These are phyloP conservation scores for Warburgia ugandensis DNA, from an alignment of 164 flowering plant species.

Conservation along the genomic window DNA sequence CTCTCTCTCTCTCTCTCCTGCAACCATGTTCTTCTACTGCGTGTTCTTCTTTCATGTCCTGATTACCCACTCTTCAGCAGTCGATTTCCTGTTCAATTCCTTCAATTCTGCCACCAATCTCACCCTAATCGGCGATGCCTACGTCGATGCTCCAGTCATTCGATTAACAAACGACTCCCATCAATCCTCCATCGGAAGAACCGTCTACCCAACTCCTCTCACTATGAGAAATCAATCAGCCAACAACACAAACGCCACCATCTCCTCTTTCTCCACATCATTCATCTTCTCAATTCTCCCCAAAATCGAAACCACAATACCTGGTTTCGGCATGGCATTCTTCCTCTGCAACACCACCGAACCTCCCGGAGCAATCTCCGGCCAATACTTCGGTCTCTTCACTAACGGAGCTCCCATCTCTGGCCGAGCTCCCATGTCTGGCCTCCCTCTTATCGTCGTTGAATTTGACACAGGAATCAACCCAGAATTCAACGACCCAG, in stretches of 20 bases:
- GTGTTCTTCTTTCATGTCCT: neutral
- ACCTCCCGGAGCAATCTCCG: constrained; percentile 49
- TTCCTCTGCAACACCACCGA: constrained; percentile 54
- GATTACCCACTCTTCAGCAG: constrained; percentile 7
- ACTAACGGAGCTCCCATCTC: constrained; percentile 28
- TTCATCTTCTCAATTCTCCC: constrained; percentile 73
- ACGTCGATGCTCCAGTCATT: constrained; percentile 45
- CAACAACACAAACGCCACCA: constrained; percentile 11
- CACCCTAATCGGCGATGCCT: constrained; percentile 41
- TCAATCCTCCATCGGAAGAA: constrained; percentile 56
- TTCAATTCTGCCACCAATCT: constrained; percentile 32
- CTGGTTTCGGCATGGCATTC: constrained; percentile 73
- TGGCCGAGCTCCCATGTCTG: constrained; percentile 15
- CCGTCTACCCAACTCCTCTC: constrained; percentile 41
- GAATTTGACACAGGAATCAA: constrained; percentile 77
- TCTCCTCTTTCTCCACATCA: constrained; percentile 61
- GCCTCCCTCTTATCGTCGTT: constrained; percentile 56
- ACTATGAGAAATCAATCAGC: constrained; percentile 19
- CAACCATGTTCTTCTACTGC: too few species aligned
- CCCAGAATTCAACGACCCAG: constrained; percentile 63
- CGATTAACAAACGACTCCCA: constrained; percentile 60
- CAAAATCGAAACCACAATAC: constrained; percentile 33
- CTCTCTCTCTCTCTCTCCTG: too few species aligned
- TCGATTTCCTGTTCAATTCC: constrained; percentile 54
- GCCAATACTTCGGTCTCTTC: constrained; percentile 79